Evolutionary conservation across 768 basidiomycete genomes (phyloP), one percentile per base, ranked within the genome.

Genomic region (Hebeloma cylindrosporum): DNA sequence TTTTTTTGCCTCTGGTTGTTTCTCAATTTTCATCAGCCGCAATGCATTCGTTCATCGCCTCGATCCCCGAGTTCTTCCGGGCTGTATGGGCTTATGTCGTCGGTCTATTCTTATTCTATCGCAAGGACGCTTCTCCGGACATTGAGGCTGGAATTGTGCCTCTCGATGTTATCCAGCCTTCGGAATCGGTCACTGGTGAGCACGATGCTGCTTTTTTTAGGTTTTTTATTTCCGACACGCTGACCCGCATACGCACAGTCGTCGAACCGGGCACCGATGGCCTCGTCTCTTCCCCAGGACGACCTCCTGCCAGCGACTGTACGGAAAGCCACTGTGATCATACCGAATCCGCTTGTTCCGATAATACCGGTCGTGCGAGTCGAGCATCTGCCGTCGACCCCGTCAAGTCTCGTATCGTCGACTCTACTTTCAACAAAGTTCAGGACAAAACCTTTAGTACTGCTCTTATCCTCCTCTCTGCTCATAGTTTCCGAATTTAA

Each of bases 361-460:
- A n/a, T n/a, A n/a, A n/a, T n/a, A n/a, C n/a, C n/a, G n/a, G 50
- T 20, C 45, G 45, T 33, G 38, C 50, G n/a, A 49, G 46, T 13
- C 56, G 43, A n/a, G 38, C 36, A 16, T 52, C 53, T 0, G 27
- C 50, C 17, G 40, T 58, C 17, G 47, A 54, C 33, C 53, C 57
- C 11, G 53, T 58, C n/a, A 56, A 57, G 18, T 42, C 54, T 16
- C 49, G 53, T 13, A 52, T 57, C 25, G 20, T 58, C 29, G 53
- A 60, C 18, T 41, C 44, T 4, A 48, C 52, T 14, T 37, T 53
- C 26, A 58, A 52, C 35, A 47, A 54, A n/a, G 53, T 53, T 18
- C 57, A 54, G 18, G 57, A 60, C 34, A 57, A 48, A 37, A 43
- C 53, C 20, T 49, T 46, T 16, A 33, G 60, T 58, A 29, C n/a